phyloP scores from a whole-genome alignment of 2,329 filamentous ascomycete genomes.

The Cladosporium phlei region DNA sequence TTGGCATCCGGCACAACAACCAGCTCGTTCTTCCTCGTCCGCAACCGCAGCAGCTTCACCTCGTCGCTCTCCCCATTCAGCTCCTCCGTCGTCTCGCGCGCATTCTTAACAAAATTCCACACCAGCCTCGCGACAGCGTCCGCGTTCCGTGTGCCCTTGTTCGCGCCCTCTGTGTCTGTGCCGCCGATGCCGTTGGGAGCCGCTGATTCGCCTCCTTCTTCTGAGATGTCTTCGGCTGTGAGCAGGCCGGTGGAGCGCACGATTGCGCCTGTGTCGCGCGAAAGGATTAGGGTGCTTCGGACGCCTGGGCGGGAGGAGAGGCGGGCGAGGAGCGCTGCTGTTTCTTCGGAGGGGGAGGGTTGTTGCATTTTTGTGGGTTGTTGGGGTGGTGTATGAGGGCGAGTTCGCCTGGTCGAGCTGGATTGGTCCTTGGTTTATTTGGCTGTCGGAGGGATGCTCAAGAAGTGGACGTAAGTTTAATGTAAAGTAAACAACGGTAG shows the following conservation, averaged over 20 bases:
- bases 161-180: slow-evolving; percentile 29
- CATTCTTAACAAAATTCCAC: slow-evolving; percentile 67
- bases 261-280: slow-evolving; percentile 66
- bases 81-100: slow-evolving; percentile 65
- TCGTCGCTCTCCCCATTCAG: slow-evolving; percentile 75
- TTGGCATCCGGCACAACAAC: slow-evolving; percentile 77
- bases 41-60: slow-evolving; percentile 66
- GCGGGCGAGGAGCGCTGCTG: slow-evolving; percentile 60
- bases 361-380: slow-evolving; percentile 32
- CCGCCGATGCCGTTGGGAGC: slow-evolving; percentile 19
- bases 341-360: slow-evolving; percentile 47
- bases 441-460: background rate
- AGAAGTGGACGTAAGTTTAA: too few relatives aligned
- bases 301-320: slow-evolving; percentile 75
- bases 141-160: slow-evolving; percentile 43
- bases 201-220: slow-evolving; percentile 36
- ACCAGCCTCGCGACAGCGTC: slow-evolving; percentile 72
- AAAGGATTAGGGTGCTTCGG: slow-evolving; percentile 70
- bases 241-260: slow-evolving; percentile 69
- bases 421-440: background rate
- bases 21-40: slow-evolving; percentile 80
- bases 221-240: slow-evolving; percentile 52
- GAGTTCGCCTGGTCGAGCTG: background rate
- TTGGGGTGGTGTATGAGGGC: too few relatives aligned
- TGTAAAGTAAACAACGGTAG: too few relatives aligned